Evolutionary conservation across 2,329 filamentous ascomycete genomes (phyloP).

Genomic region (Juglanconis sp.): DNA sequence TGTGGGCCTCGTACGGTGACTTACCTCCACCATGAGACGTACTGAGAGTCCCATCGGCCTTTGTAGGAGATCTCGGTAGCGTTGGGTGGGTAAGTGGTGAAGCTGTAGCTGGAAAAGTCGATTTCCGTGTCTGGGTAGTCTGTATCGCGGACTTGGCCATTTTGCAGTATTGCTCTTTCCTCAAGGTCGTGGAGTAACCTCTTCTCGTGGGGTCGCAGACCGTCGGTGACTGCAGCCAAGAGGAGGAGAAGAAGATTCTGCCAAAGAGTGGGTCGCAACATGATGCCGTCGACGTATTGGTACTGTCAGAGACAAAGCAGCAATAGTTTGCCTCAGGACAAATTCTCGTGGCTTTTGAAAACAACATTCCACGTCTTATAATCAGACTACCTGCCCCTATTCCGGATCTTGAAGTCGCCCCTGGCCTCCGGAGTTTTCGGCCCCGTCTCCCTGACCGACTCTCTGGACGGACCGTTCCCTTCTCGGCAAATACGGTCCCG

Average conservation of each 20-base stretch:
- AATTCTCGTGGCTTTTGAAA: no score
- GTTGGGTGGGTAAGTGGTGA: constrained; percentile 47
- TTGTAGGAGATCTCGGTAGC: constrained; percentile 58
- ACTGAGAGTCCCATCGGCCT: constrained; percentile 58
- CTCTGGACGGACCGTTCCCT: no score
- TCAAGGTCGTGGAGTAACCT: constrained; percentile 2
- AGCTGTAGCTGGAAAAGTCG: constrained; percentile 29
- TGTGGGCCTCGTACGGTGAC: no score
- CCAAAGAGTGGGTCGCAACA: background rate
- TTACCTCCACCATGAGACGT: constrained; percentile 53
- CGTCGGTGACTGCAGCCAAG: background rate
- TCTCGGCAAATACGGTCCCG: no score
- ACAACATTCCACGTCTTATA: no score
- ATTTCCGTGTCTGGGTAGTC: constrained; percentile 40
- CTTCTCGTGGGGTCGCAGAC: constrained; percentile 3
- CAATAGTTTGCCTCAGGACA: no score
- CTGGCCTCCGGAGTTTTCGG: no score
- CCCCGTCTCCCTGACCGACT: no score
- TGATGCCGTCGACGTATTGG: background rate
- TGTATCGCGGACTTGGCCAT: constrained; percentile 38
- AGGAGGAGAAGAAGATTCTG: constrained; percentile 8
- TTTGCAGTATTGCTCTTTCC: constrained; percentile 35
- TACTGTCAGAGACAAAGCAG: no score
- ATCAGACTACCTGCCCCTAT: no score
- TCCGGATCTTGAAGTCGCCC: no score